Conservation (phyloP, 345 rosid species). For the Lepidium sativum region DNA sequence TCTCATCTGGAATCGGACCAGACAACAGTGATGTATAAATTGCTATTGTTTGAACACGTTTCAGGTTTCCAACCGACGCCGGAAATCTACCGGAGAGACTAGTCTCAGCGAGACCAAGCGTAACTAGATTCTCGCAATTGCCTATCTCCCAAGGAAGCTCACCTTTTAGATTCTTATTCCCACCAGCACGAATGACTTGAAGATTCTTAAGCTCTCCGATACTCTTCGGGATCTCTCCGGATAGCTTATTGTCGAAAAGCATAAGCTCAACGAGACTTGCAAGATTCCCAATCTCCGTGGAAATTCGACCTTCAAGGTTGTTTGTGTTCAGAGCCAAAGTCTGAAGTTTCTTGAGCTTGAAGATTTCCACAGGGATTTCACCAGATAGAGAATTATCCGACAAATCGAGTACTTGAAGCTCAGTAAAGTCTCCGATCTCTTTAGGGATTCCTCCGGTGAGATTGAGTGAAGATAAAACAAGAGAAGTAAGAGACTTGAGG, state of each 20-base stretch:
- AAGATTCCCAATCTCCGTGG: slow-evolving; percentile 52
- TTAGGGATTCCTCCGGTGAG: slow-evolving; percentile 62
- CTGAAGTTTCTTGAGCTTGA: slow-evolving; percentile 41
- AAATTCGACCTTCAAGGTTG: slow-evolving; percentile 55
- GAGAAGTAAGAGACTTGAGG: slow-evolving; percentile 43
- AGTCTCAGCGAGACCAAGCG: slow-evolving; percentile 81
- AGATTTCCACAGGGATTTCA: slow-evolving; percentile 55
- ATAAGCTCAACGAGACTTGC: slow-evolving; percentile 37
- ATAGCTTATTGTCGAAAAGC: slow-evolving; percentile 62
- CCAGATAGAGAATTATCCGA: slow-evolving; percentile 67
- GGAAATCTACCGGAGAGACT: slow-evolving; percentile 80
- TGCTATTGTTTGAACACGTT: slow-evolving; percentile 63
- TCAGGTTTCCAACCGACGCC: slow-evolving; percentile 51
- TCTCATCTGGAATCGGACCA: slow-evolving; percentile 73
- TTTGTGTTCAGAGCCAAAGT: slow-evolving; percentile 58
- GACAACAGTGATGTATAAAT: slow-evolving; percentile 63
- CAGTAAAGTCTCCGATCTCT: slow-evolving; percentile 38
- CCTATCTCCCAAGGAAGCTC: slow-evolving; percentile 63
- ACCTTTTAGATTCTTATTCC: slow-evolving; percentile 75
- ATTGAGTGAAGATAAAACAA: slow-evolving; percentile 58
- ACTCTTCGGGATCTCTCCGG: slow-evolving; percentile 50
- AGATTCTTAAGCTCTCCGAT: slow-evolving; percentile 54
- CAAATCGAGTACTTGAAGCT: slow-evolving; percentile 41
- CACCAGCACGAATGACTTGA: slow-evolving; percentile 66
- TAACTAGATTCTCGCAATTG: slow-evolving; percentile 47